Conservation (phyloP, 768 basidiomycete species). For the Tubosaeta sp. region DNA sequence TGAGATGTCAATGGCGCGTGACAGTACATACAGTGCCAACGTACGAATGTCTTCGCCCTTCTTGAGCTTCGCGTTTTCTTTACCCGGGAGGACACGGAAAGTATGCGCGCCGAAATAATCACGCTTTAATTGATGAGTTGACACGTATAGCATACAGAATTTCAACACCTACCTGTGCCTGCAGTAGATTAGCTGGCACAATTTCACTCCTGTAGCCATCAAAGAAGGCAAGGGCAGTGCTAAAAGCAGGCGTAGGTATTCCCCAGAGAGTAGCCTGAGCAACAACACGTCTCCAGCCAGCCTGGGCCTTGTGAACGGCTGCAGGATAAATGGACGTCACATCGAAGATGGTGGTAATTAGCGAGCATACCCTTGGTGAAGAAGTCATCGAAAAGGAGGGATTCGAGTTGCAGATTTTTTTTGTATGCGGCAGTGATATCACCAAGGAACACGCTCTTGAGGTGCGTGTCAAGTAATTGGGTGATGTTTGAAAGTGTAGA, state of each 20-base stretch:
- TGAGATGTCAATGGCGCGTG: slow-evolving; percentile 1
- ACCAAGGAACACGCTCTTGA: slow-evolving; percentile 83
- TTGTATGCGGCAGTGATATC: slow-evolving; percentile 90
- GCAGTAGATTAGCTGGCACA: slow-evolving; percentile 90
- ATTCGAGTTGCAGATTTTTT: slow-evolving; percentile 82
- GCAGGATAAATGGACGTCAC: slow-evolving; percentile 1
- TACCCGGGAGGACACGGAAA: slow-evolving; percentile 89
- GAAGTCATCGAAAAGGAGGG: slow-evolving; percentile 93
- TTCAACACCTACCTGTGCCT: slow-evolving; percentile 66
- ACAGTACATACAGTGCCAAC: slow-evolving; percentile 29
- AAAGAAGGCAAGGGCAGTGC: slow-evolving; percentile 97
- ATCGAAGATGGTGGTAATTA: neutral
- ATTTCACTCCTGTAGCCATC: slow-evolving; percentile 97
- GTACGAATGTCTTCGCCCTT: slow-evolving; percentile 82
- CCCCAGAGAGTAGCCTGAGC: slow-evolving; percentile 98
- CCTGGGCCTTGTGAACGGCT: slow-evolving; percentile 92
- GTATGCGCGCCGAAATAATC: slow-evolving; percentile 99
- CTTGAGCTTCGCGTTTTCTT: slow-evolving; percentile 81
- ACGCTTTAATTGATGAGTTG: slow-evolving; percentile 45
- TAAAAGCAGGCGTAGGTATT: slow-evolving; percentile 95
- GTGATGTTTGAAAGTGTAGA: slow-evolving; percentile 13
- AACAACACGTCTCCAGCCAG: slow-evolving; percentile 95
- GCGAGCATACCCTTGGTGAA: slow-evolving; percentile 76
- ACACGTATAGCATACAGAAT: neutral
- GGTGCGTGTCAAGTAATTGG: slow-evolving; percentile 8